Percentiles rank a stretch among this genome's conserved stretches.
These are phyloP conservation scores for Eucalyptus decipiens DNA, from an alignment of 345 rosid genomes.

Conservation along the genomic window DNA sequence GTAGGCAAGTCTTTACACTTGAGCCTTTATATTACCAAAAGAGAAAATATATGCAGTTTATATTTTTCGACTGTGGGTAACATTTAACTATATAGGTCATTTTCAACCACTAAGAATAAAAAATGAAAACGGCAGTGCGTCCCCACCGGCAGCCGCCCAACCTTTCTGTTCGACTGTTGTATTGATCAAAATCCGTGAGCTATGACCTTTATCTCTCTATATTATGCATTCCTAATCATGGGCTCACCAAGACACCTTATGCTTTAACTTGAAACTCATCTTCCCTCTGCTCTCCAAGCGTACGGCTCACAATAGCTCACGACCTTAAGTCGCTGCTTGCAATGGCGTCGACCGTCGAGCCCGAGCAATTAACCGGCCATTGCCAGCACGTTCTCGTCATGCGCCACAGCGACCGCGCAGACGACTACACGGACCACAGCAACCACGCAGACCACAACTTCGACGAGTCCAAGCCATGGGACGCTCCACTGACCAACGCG, in stretches of 20 bases:
- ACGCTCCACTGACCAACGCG: conserved; percentile 40
- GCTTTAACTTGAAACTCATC: background rate
- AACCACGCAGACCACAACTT: no score
- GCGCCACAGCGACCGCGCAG: conserved; percentile 75
- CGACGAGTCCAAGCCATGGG: conserved; percentile 40
- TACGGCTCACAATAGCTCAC: background rate
- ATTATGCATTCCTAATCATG: no score
- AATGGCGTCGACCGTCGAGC: background rate
- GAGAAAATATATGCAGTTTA: background rate
- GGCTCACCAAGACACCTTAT: no score
- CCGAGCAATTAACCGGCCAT: background rate
- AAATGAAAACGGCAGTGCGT: background rate
- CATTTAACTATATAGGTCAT: background rate
- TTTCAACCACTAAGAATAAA: background rate
- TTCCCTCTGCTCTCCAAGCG: background rate
- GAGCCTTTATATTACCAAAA: background rate
- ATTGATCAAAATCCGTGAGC: background rate
- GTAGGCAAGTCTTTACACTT: background rate
- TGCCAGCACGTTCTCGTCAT: conserved; percentile 61
- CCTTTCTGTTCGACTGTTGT: background rate
- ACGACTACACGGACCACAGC: no score
- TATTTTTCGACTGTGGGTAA: background rate
- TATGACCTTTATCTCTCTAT: no score
- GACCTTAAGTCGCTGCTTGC: background rate
- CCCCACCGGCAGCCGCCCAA: background rate